Conservation (phyloP, 2,329 filamentous ascomycete species). For the Neoarthrinium moseri region DNA sequence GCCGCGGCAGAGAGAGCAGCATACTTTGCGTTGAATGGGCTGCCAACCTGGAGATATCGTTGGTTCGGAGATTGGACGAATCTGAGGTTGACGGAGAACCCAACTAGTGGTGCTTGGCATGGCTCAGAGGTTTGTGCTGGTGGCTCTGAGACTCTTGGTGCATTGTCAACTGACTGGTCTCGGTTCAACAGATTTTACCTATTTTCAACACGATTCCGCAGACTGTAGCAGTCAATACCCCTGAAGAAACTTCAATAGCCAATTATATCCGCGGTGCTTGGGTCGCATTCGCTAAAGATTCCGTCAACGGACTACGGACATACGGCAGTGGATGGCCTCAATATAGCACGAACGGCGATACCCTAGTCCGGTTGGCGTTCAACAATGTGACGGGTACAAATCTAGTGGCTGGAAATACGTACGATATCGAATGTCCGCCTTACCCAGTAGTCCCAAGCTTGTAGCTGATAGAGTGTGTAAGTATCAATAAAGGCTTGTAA, state of each 20-base stretch:
- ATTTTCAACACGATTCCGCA: slow-evolving; percentile 3
- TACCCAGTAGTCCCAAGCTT: slow-evolving; percentile 1
- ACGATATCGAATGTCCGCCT: slow-evolving; percentile 31
- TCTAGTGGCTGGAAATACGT: not conserved
- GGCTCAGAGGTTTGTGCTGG: slow-evolving; percentile 4
- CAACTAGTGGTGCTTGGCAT: slow-evolving; percentile 6
- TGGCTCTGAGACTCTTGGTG: not conserved
- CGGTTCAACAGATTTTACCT: not conserved
- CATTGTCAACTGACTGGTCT: not conserved
- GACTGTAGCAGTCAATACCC: not conserved
- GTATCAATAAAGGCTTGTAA: too few relatives aligned
- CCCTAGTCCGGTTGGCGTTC: slow-evolving; percentile 3
- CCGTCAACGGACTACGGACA: not conserved
- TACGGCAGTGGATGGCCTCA: slow-evolving; percentile 4
- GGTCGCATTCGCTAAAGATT: slow-evolving; percentile 7
- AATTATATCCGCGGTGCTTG: slow-evolving; percentile 5
- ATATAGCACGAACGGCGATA: slow-evolving; percentile 2
- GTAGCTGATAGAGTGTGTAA: too few relatives aligned
- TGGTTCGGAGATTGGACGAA: slow-evolving; percentile 6
- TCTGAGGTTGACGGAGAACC: not conserved
- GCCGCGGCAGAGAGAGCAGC: not conserved
- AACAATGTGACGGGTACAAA: slow-evolving; percentile 5
- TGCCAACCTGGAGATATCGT: slow-evolving; percentile 8
- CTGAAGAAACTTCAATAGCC: not conserved
- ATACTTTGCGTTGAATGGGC: not conserved